Conservation (phyloP, 2,329 filamentous ascomycete species). For the Fusarium cicatricum region DNA sequence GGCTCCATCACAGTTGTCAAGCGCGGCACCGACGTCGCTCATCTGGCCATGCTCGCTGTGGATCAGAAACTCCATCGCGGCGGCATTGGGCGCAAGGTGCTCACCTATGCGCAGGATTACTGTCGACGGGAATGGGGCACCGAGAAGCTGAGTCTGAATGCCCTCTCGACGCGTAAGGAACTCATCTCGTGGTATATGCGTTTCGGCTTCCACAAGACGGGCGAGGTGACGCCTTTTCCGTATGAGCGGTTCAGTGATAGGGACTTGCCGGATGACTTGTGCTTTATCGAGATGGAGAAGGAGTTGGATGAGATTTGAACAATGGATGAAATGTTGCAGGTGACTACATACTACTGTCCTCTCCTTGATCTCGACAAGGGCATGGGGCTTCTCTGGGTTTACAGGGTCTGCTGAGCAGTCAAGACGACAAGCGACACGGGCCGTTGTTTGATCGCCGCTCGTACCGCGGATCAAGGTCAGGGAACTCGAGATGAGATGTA, state of each 20-base stretch:
- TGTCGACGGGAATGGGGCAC: constrained; percentile 42
- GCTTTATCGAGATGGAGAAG: constrained; percentile 50
- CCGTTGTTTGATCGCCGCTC: constrained; percentile 23
- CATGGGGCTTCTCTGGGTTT: background rate
- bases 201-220: constrained; percentile 47
- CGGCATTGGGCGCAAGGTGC: constrained; percentile 46
- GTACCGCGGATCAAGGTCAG: background rate
- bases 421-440: constrained; percentile 1
- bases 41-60: constrained; percentile 49
- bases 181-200: constrained; percentile 49
- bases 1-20: constrained; percentile 43
- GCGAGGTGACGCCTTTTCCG: constrained; percentile 46
- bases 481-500: background rate
- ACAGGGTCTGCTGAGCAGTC: background rate
- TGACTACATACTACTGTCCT: background rate
- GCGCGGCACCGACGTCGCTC: constrained; percentile 37
- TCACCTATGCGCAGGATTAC: constrained; percentile 45
- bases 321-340: background rate
- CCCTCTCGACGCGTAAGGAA: constrained; percentile 44
- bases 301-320: background rate
- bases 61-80: constrained; percentile 41
- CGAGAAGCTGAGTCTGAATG: constrained; percentile 44
- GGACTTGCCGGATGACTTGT: constrained; percentile 42
- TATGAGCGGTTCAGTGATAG: constrained; percentile 24
- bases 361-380: too few species aligned